Base-by-base conservation (phyloP, 805 yeast species). In the Candida khao-thaluensis region DNA sequence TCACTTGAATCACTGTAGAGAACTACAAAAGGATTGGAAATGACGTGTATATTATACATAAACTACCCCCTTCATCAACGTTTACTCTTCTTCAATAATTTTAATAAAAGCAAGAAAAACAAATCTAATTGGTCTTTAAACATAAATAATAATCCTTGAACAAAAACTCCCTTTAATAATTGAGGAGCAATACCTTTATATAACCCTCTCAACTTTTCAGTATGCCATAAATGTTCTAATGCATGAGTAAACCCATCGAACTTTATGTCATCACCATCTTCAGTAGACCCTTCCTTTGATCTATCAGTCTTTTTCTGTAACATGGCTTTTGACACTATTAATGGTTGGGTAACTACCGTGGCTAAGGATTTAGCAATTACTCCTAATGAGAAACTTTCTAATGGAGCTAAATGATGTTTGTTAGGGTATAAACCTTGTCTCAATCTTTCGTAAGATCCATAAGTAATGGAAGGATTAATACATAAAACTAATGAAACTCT, bases 151-250 rank as follows among this genome's bases (percentile, higher is more conserved):
- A 87, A 67, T 0, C 95, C 95, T 60, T 87, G 95, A 4, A 86
- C 95, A 30, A 87, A 60, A 2, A 86, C 82, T 1, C 93, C 95
- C 67, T 87, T 87, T 27, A 80, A 58, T 42, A 87, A 69, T 58
- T 87, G 95, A 5, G 95, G 95, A 2, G 79, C 74, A 21, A 87
- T 52, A 2, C 95, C 95, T 64, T 82, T 85, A 78, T 87, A 87
- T 45, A 86, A 65, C 0, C 90, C 81, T 9, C 50, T 46, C 26
- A 78, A 27, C 18, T 85, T 88, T 52, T 85, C 93, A n/a, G 72
- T 66, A 45, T 69, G 62, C 67, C 78, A 74, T 48, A 86, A 68
- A 54, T 79, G 76, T 17, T 53, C 57, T 51, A 87, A 63, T 4
- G 85, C 88, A 24, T 79, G 74, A 33, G 80, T 80, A 61, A 85